These are phyloP conservation scores for Suaeda aralocaspica DNA, from an alignment of 148 eudicot genomes.

Conservation along the genomic window DNA sequence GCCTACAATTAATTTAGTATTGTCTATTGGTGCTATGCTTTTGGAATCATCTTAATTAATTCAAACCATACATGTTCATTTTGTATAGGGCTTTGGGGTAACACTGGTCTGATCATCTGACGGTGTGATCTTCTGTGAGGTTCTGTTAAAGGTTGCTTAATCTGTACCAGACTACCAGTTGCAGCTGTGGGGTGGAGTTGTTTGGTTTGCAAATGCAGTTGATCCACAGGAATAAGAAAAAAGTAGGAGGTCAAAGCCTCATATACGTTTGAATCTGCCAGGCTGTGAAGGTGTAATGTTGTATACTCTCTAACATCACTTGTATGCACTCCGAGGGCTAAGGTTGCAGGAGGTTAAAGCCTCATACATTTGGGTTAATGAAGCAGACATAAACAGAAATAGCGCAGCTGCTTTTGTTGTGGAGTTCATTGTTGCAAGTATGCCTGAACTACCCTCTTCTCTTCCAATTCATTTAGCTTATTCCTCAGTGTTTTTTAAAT, in stretches of 20 bases:
- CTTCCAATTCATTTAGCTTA: not conserved
- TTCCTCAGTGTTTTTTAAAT: not conserved
- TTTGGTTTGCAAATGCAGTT: not conserved
- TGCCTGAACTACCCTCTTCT: constrained; percentile 3
- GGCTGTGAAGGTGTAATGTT: not conserved
- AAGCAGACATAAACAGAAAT: not conserved
- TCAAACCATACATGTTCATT: not conserved
- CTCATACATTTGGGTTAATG: not conserved
- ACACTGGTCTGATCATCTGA: not conserved
- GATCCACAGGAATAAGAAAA: not conserved
- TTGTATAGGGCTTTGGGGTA: not conserved
- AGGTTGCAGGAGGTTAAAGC: not conserved
- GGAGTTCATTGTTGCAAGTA: constrained; percentile 1
- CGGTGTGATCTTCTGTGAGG: not conserved
- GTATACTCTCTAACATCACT: not conserved
- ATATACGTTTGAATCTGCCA: not conserved
- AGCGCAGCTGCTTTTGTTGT: not conserved
- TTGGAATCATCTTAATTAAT: not conserved
- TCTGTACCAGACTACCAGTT: not conserved
- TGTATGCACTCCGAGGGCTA: not conserved
- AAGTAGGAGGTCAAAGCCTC: not conserved
- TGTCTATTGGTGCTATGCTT: no score
- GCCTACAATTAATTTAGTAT: not conserved
- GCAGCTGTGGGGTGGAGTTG: not conserved
- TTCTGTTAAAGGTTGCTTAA: not conserved